Evolutionary conservation across 495 filamentous ascomycete genomes (phyloP), one percentile per base, ranked within the genome.

Genomic region (Acidiella bohemica): DNA sequence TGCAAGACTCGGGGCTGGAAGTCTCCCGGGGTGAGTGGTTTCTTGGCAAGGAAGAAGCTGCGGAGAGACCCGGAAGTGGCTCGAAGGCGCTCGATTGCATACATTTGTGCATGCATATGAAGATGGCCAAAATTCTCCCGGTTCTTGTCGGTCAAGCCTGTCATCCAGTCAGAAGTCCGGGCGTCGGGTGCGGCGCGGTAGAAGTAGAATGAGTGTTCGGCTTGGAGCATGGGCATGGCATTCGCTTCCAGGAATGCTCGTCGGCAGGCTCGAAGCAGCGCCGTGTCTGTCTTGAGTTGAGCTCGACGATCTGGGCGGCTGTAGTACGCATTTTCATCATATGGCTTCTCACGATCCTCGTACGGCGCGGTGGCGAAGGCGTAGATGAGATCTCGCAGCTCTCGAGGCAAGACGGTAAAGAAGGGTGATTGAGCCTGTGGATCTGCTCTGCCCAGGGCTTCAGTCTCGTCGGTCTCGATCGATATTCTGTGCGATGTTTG

Each of bases 331-430:
- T 31, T 33, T 12, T 42, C 33, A 1, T 44, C 25, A 39, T 53
- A 59, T 13, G 35, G 34, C 8, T 42, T 16, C n/a, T 28, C 32
- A 9, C 39, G 36, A 26, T 58, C 55, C 19, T 53, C 44, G 31
- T 42, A 58, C 6, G 53, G 44, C 13, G 53, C 42, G 26, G 61
- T 49, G 17, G 59, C 57, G 34, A 47, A 46, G 4, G 47, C 34
- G 33, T 53, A 63, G 38, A 63, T 59, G 1, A 36, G 5, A 25
- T 57, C 44, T 14, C 59, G 48, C 8, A 61, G 39, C 36, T 63
- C 59, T 23, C 34, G 41, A 1, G 59, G 59, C 21, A 63, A 42
- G 1, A 31, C 20, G 26, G 33, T 47, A 52, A 59, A 60, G 17
- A 62, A 37, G 9, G 54, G 53, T 18, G 48, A 60, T 5, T 2